Conservation (phyloP, 1,284 basidiomycete genomes). For the Tylopilus orsonianus region DNA sequence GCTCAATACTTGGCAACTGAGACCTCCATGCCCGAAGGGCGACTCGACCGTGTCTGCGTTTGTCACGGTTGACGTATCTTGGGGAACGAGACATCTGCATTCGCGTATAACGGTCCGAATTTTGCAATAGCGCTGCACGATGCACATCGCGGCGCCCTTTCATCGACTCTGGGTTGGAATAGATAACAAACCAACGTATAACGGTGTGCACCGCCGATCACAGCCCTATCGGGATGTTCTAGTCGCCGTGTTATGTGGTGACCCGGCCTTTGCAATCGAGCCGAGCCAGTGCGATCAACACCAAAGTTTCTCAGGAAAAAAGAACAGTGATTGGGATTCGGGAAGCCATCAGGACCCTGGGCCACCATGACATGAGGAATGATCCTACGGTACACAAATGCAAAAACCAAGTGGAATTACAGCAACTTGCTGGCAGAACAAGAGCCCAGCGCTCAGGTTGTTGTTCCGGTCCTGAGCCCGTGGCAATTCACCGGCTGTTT, state of each 20-base stretch:
- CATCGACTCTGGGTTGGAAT: constrained; percentile 4
- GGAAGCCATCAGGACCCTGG: not conserved
- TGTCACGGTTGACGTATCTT: too few relatives aligned
- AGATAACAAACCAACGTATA: not conserved
- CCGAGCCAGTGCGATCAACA: not conserved
- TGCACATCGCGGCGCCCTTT: too few relatives aligned
- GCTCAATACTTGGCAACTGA: not conserved
- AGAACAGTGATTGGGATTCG: not conserved
- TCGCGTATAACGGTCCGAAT: too few relatives aligned
- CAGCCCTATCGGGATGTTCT: constrained; percentile 16
- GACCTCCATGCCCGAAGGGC: too few relatives aligned
- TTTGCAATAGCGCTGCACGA: too few relatives aligned
- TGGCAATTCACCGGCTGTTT: constrained; percentile 18
- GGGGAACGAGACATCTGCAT: too few relatives aligned
- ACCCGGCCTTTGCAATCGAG: constrained; percentile 2
- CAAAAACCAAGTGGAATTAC: not conserved
- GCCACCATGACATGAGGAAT: not conserved
- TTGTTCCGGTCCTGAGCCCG: constrained; percentile 8
- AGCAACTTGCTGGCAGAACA: constrained; percentile 10
- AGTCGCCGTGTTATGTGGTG: not conserved
- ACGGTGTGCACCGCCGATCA: constrained; percentile 11
- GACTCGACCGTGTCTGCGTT: not conserved
- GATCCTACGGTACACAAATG: not conserved
- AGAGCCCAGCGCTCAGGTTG: too few relatives aligned
- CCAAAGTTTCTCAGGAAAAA: not conserved